A percentile compares a stretch with the other conserved stretches of the same genome.
Evolutionary conservation across 768 basidiomycete species (phyloP).

Genomic region (Agaricus sinodeliciosus): DNA sequence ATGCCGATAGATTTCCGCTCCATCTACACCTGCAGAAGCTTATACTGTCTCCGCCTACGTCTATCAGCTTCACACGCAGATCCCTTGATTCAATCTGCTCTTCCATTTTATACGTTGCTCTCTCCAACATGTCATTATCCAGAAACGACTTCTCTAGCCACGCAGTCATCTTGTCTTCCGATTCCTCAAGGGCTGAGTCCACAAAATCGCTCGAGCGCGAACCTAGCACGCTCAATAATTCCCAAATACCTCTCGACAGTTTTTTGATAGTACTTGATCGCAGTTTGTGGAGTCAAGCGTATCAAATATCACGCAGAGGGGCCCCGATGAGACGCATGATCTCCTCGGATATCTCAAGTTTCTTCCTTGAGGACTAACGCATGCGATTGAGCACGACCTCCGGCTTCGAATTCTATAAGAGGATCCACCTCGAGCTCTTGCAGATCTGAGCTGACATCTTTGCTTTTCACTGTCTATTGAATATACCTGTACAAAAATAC

Average conservation of each 20-base stretch:
- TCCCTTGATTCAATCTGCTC: neutral
- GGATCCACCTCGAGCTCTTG: conserved; percentile 32
- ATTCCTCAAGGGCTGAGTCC: conserved; percentile 24
- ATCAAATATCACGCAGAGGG: conserved; percentile 42
- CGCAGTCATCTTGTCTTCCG: conserved; percentile 49
- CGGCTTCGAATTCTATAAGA: neutral
- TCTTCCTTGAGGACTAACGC: conserved; percentile 24
- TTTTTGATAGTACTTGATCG: conserved; percentile 37
- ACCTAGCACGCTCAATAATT: conserved; percentile 30
- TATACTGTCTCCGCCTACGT: conserved; percentile 17
- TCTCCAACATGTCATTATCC: conserved; percentile 25
- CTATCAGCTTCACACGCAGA: no score
- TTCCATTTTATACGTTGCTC: neutral
- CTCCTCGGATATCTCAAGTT: conserved; percentile 47
- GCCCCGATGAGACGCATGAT: conserved; percentile 28
- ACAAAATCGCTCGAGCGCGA: conserved; percentile 21
- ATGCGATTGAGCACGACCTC: neutral
- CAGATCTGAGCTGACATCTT: conserved; percentile 43
- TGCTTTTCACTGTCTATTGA: conserved; percentile 43
- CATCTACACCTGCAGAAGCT: conserved; percentile 55
- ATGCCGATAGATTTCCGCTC: conserved; percentile 51
- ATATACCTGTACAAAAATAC: conserved; percentile 43
- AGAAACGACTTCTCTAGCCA: conserved; percentile 50
- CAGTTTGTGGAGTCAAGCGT: conserved; percentile 44
- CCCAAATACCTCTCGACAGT: conserved; percentile 42